Conservation (phyloP, 2,329 filamentous ascomycete species). For the Penicillium sp. region DNA sequence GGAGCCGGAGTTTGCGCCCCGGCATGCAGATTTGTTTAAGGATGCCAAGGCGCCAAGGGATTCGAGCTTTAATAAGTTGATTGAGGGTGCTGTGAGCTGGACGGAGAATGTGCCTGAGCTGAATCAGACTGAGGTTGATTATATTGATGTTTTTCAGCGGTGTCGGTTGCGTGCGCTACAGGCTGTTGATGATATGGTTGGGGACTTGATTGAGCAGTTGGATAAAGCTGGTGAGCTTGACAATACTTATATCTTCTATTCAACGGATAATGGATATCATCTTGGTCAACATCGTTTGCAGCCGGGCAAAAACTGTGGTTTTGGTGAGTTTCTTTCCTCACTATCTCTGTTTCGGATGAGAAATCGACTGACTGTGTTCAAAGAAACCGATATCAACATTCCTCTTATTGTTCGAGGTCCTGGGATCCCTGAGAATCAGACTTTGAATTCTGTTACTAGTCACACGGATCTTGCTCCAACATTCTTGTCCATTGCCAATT, state of each 20-base stretch:
- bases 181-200: conserved; percentile 56
- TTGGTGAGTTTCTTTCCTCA: conserved; percentile 41
- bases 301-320: conserved; percentile 58
- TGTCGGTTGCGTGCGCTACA: conserved; percentile 51
- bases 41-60: conserved; percentile 60
- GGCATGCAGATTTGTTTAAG: conserved; percentile 61
- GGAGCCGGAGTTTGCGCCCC: conserved; percentile 43
- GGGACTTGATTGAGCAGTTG: conserved; percentile 43
- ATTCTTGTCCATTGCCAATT: conserved; percentile 46
- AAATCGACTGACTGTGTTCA: not conserved
- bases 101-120: conserved; percentile 43
- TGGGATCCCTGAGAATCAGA: conserved; percentile 47
- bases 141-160: conserved; percentile 54
- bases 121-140: conserved; percentile 48
- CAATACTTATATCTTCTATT: conserved; percentile 59
- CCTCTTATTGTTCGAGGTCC: conserved; percentile 61
- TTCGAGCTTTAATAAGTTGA: conserved; percentile 58
- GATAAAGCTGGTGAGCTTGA: conserved; percentile 43
- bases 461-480: conserved; percentile 66
- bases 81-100: conserved; percentile 52
- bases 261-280: conserved; percentile 61
- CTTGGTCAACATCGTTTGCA: conserved; percentile 58
- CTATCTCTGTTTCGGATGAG: not conserved
- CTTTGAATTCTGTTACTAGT: conserved; percentile 53
- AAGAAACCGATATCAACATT: conserved; percentile 53